Evolutionary conservation across 2,329 filamentous ascomycete species (phyloP).

Genomic region (Paracoccidioides brasiliensis): DNA sequence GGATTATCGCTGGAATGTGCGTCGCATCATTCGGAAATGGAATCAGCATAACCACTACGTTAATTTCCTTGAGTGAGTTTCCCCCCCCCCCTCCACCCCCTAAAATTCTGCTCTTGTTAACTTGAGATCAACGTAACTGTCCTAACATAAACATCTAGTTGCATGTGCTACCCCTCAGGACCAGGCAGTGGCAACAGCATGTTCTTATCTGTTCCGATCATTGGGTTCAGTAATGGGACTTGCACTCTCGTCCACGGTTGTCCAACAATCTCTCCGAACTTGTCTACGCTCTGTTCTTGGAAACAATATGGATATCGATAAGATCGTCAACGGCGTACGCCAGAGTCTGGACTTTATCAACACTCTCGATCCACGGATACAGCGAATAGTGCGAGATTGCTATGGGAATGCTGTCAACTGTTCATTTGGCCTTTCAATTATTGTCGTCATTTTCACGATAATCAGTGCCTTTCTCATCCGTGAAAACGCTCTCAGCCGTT

Average conservation of each 20-base stretch:
- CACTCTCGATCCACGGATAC: conserved; percentile 47
- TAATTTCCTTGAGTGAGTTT: conserved; percentile 50
- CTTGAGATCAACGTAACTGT: not conserved
- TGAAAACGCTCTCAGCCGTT: conserved; percentile 41
- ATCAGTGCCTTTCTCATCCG: conserved; percentile 39
- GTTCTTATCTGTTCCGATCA: conserved; percentile 68
- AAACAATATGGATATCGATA: conserved; percentile 45
- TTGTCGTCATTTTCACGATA: conserved; percentile 37
- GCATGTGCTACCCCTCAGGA: conserved; percentile 55
- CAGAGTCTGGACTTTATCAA: conserved; percentile 58
- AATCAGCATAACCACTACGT: conserved; percentile 54
- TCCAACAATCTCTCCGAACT: conserved; percentile 54
- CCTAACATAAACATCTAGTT: conserved; percentile 31
- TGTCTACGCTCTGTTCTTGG: conserved; percentile 43
- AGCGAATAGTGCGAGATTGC: conserved; percentile 48
- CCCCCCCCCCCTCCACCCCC: not conserved
- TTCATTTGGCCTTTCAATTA: conserved; percentile 39
- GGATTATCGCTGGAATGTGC: conserved; percentile 46
- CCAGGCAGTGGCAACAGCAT: conserved; percentile 63
- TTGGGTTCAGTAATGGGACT: conserved; percentile 54
- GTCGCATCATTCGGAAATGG: conserved; percentile 43
- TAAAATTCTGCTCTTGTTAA: not conserved
- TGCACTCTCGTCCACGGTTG: conserved; percentile 55
- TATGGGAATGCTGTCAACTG: conserved; percentile 47
- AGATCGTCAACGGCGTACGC: conserved; percentile 56